Base-by-base conservation (phyloP, 164 flowering plant genomes). In the Berberis thunbergii region DNA sequence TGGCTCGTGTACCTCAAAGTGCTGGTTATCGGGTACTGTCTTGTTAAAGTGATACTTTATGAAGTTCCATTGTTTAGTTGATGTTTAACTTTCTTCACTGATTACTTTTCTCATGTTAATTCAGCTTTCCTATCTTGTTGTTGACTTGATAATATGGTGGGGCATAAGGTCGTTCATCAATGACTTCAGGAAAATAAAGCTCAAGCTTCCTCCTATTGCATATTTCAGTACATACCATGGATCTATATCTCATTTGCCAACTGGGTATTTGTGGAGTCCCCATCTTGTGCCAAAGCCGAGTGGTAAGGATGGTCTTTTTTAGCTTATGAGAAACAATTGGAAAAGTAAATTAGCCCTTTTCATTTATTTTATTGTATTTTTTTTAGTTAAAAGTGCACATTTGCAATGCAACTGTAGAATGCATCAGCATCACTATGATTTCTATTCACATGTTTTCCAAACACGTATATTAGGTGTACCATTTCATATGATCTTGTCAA, bases 211-310 rank as follows among this genome's bases (percentile, higher is more conserved):
- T 63, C 95, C 97, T 41, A 86, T 94, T 68, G 96, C 97, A 70
- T 94, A 94, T 74, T 87, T 94, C 69, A 91, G 93, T 73, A 81
- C 77, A 62, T 94, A 90, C 78, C 79, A 73, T 71, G 96, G 91
- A 57, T 94, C 98, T 57, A 82, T 88, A 65, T 82, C 95, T 76
- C 89, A 90, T 78, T 74, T 91, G 57, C 98, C 98, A 57, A 88
- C 87, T 1, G 97, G 89, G 63, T 94, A 91, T 67, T 80, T 94
- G 95, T 94, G 98, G 98, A 94, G 98, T 73, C 83, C 96, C 11
- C 88, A 82, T 79, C 73, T 94, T 69, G 96, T 94, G 65, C 84
- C 96, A 41, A 94, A 91, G 72, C 98, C 98, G 64, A 80, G 61
- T 58, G 98, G 98, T 94, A 74, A 71, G 77, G 43, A 54, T 59